Percentiles rank a stretch among this genome's conserved stretches.
These are phyloP conservation scores for Hypoxylon sp. DNA, from an alignment of 2,329 filamentous ascomycete genomes.

Conservation along the genomic window DNA sequence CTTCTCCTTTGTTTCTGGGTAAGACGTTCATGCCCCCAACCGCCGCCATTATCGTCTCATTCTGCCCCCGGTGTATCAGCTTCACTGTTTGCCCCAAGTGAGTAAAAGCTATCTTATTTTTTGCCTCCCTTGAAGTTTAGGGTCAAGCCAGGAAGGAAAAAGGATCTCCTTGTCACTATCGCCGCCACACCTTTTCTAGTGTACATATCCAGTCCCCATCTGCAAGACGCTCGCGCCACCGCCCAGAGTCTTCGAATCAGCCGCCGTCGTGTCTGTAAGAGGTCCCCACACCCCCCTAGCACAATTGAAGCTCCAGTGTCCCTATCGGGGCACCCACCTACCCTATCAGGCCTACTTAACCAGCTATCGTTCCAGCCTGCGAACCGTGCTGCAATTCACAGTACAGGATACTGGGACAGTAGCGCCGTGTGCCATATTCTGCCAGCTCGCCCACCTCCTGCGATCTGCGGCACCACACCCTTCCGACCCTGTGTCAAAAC, in stretches of 20 bases:
- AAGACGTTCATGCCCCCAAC: slow-evolving; percentile 18
- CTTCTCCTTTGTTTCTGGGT: slow-evolving; percentile 25
- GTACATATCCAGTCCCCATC: slow-evolving; percentile 26
- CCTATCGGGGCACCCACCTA: slow-evolving; percentile 44
- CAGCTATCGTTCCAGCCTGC: slow-evolving; percentile 41
- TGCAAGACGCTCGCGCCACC: slow-evolving; percentile 42
- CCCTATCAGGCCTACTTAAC: slow-evolving; percentile 38
- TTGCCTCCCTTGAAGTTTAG: slow-evolving; percentile 12
- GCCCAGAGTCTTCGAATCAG: slow-evolving; percentile 42
- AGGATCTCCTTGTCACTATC: not conserved
- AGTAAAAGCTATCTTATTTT: not conserved
- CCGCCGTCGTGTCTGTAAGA: slow-evolving; percentile 34
- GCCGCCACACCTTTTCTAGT: slow-evolving; percentile 22
- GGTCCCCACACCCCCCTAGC: slow-evolving; percentile 41
- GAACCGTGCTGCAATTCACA: slow-evolving; percentile 34
- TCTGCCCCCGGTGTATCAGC: slow-evolving; percentile 20
- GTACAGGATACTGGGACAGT: slow-evolving; percentile 22
- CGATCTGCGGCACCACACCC: slow-evolving; percentile 56
- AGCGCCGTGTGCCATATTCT: slow-evolving; percentile 34
- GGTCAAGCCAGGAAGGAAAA: slow-evolving; percentile 2
- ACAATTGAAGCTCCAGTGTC: slow-evolving; percentile 45
- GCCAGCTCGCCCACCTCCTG: slow-evolving; percentile 46
- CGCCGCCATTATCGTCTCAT: slow-evolving; percentile 31
- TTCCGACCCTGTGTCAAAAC: slow-evolving; percentile 54
- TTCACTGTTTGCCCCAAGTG: not conserved